These are phyloP conservation scores for Trametes cubensis DNA, from an alignment of 768 basidiomycete genomes.

Conservation along the genomic window DNA sequence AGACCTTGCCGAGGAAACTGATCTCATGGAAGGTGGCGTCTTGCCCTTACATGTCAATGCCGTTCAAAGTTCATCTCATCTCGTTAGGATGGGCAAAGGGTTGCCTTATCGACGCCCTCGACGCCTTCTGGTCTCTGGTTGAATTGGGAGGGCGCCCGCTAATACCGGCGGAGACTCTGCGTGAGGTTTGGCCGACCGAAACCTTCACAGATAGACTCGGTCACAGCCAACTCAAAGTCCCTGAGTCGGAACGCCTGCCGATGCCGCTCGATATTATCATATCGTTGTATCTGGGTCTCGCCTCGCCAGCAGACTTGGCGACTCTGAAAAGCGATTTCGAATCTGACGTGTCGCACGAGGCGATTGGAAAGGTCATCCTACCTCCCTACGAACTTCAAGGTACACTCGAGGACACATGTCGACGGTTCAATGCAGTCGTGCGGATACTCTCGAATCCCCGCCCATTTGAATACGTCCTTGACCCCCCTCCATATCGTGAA, in stretches of 20 bases:
- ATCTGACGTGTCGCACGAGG: background rate
- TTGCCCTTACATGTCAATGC: no score
- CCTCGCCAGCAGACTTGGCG: background rate
- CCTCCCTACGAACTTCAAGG: background rate
- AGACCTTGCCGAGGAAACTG: background rate
- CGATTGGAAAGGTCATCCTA: background rate
- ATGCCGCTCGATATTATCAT: background rate
- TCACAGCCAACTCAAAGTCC: background rate
- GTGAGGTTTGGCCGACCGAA: background rate
- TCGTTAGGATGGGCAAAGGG: no score
- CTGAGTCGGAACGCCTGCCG: background rate
- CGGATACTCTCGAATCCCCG: background rate
- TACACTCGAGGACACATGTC: no score
- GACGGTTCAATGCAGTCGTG: background rate
- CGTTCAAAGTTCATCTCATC: background rate
- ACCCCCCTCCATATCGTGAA: background rate
- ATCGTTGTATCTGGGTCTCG: background rate
- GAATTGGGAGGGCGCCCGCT: background rate
- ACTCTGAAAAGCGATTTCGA: background rate
- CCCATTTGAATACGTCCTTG: background rate
- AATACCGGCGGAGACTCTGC: background rate
- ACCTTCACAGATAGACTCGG: background rate
- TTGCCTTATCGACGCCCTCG: background rate
- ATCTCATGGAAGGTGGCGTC: no score
- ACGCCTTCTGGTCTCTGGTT: background rate